phyloP scores from a whole-genome alignment of 306 rosid genomes.

The Lathyrus tuberosus region DNA sequence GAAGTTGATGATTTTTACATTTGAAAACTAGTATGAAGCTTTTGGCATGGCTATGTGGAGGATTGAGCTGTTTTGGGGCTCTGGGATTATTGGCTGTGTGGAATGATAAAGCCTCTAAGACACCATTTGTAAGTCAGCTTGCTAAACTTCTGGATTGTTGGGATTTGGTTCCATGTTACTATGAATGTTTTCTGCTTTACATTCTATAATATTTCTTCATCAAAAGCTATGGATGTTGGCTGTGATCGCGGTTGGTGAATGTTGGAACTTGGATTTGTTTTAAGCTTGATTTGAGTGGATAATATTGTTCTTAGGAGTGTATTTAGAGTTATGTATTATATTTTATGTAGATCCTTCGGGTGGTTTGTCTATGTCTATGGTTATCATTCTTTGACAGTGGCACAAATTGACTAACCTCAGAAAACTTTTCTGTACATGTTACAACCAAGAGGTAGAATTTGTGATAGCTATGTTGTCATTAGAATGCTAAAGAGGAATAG shows the following conservation, averaged over 20 bases:
- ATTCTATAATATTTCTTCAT: not conserved
- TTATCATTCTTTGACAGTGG: too few relatives aligned
- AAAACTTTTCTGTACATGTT: too few relatives aligned
- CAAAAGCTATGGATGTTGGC: not conserved
- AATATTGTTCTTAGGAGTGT: too few relatives aligned
- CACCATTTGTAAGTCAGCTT: conserved; percentile 67
- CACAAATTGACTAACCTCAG: too few relatives aligned
- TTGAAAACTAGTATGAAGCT: conserved; percentile 74
- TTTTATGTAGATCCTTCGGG: too few relatives aligned
- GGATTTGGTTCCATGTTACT: conserved; percentile 3
- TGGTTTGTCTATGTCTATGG: too few relatives aligned
- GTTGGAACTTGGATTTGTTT: conserved; percentile 26
- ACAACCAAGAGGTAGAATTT: too few relatives aligned
- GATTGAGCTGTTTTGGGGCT: conserved; percentile 69
- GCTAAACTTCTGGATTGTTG: not conserved
- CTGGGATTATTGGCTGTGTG: conserved; percentile 80
- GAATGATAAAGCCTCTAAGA: conserved; percentile 89
- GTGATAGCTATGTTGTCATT: too few relatives aligned
- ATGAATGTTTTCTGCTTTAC: not conserved
- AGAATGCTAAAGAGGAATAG: too few relatives aligned
- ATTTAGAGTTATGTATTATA: too few relatives aligned
- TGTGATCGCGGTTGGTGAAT: not conserved
- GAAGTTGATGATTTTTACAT: not conserved
- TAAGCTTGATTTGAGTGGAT: too few relatives aligned
- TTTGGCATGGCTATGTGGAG: conserved; percentile 93